phyloP scores from a whole-genome alignment of 106 monocot genomes.

The Allium cepa region DNA sequence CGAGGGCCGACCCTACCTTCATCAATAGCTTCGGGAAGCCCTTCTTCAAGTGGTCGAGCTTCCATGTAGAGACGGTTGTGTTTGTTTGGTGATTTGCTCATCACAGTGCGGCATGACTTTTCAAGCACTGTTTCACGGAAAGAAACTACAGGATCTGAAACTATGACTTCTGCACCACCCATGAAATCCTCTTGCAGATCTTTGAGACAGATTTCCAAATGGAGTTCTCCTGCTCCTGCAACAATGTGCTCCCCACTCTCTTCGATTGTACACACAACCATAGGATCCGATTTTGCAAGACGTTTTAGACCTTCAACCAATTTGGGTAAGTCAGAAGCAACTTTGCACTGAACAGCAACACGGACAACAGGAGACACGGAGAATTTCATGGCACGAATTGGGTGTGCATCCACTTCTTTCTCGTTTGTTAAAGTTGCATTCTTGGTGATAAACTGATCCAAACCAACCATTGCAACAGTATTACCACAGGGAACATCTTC shows the following conservation, averaged over 20 bases:
- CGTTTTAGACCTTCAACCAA: slow-evolving; percentile 49
- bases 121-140: slow-evolving; percentile 46
- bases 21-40: slow-evolving; percentile 36
- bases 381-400: slow-evolving; percentile 40
- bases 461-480: slow-evolving; percentile 21
- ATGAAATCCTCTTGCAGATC: slow-evolving; percentile 51
- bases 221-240: slow-evolving; percentile 45
- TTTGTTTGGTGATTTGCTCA: slow-evolving; percentile 4
- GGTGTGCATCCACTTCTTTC: slow-evolving; percentile 31
- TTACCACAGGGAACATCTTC: slow-evolving; percentile 30
- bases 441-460: slow-evolving; percentile 28
- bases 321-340: slow-evolving; percentile 41
- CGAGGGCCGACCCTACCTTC: slow-evolving; percentile 29
- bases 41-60: slow-evolving; percentile 29
- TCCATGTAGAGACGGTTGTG: slow-evolving; percentile 6
- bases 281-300: slow-evolving; percentile 39
- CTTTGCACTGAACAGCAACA: slow-evolving; percentile 35
- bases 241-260: slow-evolving; percentile 46
- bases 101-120: slow-evolving; percentile 1
- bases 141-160: slow-evolving; percentile 32
- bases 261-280: slow-evolving; percentile 39
- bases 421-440: slow-evolving; percentile 39
- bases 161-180: slow-evolving; percentile 39
- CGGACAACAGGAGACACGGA: slow-evolving; percentile 48
- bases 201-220: slow-evolving; percentile 41